A percentile compares a stretch with the other conserved stretches of the same genome.
Conservation (phyloP, 257 asterid species). For the Salvia rosmarinus region DNA sequence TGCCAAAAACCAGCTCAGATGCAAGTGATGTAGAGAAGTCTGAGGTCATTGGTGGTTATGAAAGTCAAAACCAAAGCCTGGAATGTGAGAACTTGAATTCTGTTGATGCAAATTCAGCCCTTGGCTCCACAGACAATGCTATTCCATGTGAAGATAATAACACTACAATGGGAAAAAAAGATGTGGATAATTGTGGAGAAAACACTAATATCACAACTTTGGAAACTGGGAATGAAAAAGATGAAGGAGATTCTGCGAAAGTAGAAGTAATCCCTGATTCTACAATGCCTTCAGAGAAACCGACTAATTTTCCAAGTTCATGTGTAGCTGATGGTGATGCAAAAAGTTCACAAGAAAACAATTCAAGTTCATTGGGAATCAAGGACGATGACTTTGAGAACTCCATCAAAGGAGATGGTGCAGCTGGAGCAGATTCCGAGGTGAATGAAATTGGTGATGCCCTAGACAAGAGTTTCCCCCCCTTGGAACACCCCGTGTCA, state of each 20-base stretch:
- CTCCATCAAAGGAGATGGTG: slow-evolving; percentile 16
- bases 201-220: slow-evolving; percentile 22
- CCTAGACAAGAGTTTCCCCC: slow-evolving; percentile 4
- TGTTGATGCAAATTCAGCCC: slow-evolving; percentile 29
- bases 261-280: slow-evolving; percentile 33
- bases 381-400: slow-evolving; percentile 31
- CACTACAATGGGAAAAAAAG: slow-evolving; percentile 35
- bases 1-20: slow-evolving; percentile 22
- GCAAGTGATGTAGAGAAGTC: slow-evolving; percentile 30
- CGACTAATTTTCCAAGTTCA: slow-evolving; percentile 35
- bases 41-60: slow-evolving; percentile 27
- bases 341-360: slow-evolving; percentile 29
- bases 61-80: slow-evolving; percentile 19
- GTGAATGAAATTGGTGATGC: slow-evolving; percentile 10
- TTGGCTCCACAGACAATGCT: slow-evolving; percentile 11
- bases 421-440: slow-evolving; percentile 15
- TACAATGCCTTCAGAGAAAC: slow-evolving; percentile 16
- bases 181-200: slow-evolving; percentile 34
- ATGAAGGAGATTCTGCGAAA: slow-evolving; percentile 35
- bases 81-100: slow-evolving; percentile 36
- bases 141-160: slow-evolving; percentile 34
- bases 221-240: slow-evolving; percentile 37
- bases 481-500: slow-evolving; percentile 14
- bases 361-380: slow-evolving; percentile 29
- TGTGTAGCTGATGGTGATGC: slow-evolving; percentile 31